Base-by-base conservation (phyloP, 495 filamentous ascomycete genomes). In the Aspergillus baeticus region DNA sequence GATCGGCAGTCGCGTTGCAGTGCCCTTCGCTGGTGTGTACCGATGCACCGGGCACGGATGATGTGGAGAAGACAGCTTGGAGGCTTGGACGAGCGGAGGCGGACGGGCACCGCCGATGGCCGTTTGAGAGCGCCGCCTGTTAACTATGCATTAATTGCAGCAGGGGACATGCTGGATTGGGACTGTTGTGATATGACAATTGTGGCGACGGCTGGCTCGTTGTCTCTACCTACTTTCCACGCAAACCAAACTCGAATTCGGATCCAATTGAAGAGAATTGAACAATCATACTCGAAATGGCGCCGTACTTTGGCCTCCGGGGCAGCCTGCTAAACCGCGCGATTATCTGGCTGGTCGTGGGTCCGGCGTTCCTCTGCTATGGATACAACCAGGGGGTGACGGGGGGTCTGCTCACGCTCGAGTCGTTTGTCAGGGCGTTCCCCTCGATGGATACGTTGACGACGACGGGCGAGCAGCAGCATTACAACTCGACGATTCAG, bases 371-470 rank as follows among this genome's bases (percentile, higher is more conserved):
- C 54, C 69, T 77, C 37, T 70, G 77, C 43, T 81, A 81, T 71
- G 78, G 77, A 15, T 80, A 76, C 65, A 80, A 81, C 53, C 71
- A 80, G 57, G 74, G 76, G 29, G 76, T 76, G 31, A 64, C 73
- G 26, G 74, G 77, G 37, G 73, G 75, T 52, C 43, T 75, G 34
- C 57, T 75, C 55, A 75, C 72, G 2, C 68, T 75, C 11, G 55
- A 62, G 34, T 63, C 69, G 10, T 83, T 78, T 61, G 70, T 70
- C 10, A 54, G 61, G 31, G 73, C 73, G 29, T 84, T 84, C 44
- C 81, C 80, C 3, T 54, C 71, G 36, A 79, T 84, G 69, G 74
- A 84, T 52, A 84, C 81, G 6, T 63, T 79, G 14, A 66, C 75
- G 60, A 73, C 73, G 7, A 58, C 59, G 10, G 73, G 70, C 6